Conservation (phyloP, 1,284 basidiomycete species). For the Trichosporon coremiiforme region DNA sequence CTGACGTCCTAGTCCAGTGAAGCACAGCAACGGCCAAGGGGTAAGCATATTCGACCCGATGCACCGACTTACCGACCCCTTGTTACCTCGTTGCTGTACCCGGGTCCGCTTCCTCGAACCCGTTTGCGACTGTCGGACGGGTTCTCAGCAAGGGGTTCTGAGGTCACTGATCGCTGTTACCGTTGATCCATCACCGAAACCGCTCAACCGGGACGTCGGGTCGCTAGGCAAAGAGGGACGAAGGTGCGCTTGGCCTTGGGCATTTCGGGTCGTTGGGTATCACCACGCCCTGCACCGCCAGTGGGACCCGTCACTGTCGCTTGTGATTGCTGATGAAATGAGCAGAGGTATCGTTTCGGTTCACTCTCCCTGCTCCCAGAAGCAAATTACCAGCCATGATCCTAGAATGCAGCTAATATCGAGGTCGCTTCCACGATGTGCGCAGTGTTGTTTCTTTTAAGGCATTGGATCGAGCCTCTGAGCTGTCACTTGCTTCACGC, state of each 20-base stretch:
- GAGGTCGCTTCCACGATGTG: too few species aligned
- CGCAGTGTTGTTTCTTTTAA: too few species aligned
- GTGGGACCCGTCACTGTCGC: neutral
- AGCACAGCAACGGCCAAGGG: neutral
- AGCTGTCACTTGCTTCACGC: too few species aligned
- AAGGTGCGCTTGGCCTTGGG: neutral
- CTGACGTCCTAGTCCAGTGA: neutral
- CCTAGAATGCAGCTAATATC: too few species aligned
- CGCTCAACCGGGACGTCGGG: neutral
- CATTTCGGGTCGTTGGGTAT: neutral
- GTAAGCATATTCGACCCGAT: conserved; percentile 7
- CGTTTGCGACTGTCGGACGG: neutral
- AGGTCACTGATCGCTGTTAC: conserved; percentile 12
- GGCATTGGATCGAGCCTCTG: too few species aligned
- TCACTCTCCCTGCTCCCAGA: too few species aligned
- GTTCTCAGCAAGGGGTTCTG: neutral
- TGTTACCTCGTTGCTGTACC: neutral
- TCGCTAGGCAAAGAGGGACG: neutral
- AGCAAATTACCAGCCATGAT: too few species aligned
- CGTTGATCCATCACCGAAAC: neutral
- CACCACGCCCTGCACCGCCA: neutral
- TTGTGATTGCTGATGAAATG: too few species aligned
- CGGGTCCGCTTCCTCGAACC: neutral
- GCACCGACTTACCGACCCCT: neutral
- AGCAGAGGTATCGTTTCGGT: too few species aligned